Conservation (phyloP, 805 yeast species). For the Tetrapisispora nanseiensis region DNA sequence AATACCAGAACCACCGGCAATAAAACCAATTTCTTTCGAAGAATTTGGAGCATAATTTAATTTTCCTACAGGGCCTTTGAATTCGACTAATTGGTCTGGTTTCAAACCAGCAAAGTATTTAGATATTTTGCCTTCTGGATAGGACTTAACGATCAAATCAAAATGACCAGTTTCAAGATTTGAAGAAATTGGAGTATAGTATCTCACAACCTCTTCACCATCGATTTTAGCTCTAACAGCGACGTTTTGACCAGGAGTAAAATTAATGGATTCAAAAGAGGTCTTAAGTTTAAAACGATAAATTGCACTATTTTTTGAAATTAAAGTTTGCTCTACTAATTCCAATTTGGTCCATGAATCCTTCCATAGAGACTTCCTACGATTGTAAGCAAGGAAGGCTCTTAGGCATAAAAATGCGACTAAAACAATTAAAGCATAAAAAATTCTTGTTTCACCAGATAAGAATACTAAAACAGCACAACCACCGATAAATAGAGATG, state of each 20-base stretch:
- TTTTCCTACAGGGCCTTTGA: conserved; percentile 74
- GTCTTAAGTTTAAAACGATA: conserved; percentile 60
- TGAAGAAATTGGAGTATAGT: conserved; percentile 70
- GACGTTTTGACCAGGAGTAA: conserved; percentile 70
- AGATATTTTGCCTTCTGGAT: conserved; percentile 61
- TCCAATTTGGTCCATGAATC: conserved; percentile 58
- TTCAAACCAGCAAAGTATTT: conserved; percentile 52
- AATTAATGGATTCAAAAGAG: conserved; percentile 49
- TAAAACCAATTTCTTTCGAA: conserved; percentile 53
- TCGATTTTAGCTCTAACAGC: conserved; percentile 42
- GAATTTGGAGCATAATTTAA: conserved; percentile 50
- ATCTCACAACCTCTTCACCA: conserved; percentile 37
- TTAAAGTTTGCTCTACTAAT: conserved; percentile 61
- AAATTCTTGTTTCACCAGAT: conserved; percentile 21
- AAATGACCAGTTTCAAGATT: conserved; percentile 62
- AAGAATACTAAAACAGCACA: conserved; percentile 42
- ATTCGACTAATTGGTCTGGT: conserved; percentile 57
- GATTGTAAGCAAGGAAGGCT: conserved; percentile 29
- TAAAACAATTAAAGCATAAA: conserved; percentile 31
- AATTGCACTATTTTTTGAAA: conserved; percentile 60
- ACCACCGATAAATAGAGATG: conserved; percentile 51
- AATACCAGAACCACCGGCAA: conserved; percentile 85
- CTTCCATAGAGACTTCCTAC: conserved; percentile 37
- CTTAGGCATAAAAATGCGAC: conserved; percentile 33
- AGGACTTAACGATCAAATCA: conserved; percentile 69